These are phyloP conservation scores for Trichosporon ovoides DNA, from an alignment of 1,284 basidiomycete species.

Conservation along the genomic window DNA sequence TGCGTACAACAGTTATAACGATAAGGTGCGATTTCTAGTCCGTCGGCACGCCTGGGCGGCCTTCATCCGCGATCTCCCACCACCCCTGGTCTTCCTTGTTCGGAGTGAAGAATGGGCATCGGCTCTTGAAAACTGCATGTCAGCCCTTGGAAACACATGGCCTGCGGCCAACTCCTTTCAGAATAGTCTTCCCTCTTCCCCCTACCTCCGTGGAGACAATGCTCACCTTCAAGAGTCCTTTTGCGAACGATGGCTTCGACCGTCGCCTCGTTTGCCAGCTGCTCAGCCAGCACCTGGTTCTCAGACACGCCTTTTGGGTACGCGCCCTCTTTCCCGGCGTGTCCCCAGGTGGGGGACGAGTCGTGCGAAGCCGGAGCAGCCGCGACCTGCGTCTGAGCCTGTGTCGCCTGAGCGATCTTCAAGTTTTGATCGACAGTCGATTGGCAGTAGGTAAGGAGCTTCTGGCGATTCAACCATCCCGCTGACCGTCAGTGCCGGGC, in stretches of 20 bases:
- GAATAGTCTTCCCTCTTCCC: neutral
- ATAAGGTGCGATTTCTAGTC: neutral
- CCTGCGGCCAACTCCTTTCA: too few relatives aligned
- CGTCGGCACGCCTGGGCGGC: constrained; percentile 6
- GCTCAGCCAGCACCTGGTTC: constrained; percentile 71
- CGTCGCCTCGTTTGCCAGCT: constrained; percentile 69
- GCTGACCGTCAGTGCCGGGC: constrained; percentile 49
- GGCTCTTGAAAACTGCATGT: constrained; percentile 64
- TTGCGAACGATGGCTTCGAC: constrained; percentile 74
- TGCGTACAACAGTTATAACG: neutral
- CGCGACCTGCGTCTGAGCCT: constrained; percentile 7
- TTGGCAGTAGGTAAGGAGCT: constrained; percentile 73
- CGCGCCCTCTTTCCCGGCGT: constrained; percentile 29
- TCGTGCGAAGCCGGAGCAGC: constrained; percentile 8
- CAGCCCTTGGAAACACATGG: neutral
- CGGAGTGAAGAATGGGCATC: constrained; percentile 76
- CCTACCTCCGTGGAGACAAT: neutral
- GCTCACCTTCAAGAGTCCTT: constrained; percentile 69
- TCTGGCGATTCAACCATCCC: constrained; percentile 74
- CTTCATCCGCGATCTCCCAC: constrained; percentile 58
- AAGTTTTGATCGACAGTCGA: constrained; percentile 56
- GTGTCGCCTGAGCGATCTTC: neutral
- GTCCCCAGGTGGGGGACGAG: neutral
- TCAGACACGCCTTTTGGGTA: constrained; percentile 59
- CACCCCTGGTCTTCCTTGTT: constrained; percentile 59